Evolutionary conservation across 768 basidiomycete genomes (phyloP), one percentile per base, ranked within the genome.

Genomic region (Suillus luteus): DNA sequence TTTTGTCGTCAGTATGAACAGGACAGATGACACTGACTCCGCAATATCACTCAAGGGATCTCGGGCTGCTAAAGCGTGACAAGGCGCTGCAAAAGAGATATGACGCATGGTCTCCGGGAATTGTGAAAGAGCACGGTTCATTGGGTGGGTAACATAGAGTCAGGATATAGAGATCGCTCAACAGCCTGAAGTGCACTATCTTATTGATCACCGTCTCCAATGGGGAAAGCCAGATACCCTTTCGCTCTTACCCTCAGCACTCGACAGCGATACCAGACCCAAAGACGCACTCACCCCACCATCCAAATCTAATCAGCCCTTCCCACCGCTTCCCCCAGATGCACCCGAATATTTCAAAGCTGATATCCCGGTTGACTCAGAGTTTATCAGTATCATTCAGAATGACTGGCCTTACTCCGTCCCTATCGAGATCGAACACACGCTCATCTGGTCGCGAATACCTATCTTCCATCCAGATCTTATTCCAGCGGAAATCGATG

Each of bases 341-440:
- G 72, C 76, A 3, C 86, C 85, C 8, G 75, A 79, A 14, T 91
- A 90, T 73, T 94, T 95, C 74, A 86, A 80, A 38, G 83, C 83
- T 14, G 80, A 88, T 66, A 86, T 86, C 10, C 84, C 89, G 0
- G 68, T 65, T 24, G 49, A 65, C 65, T 77, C 80, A 14, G 77
- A 85, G 41, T 77, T 85, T 60, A 77, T 92, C 66, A 89, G 86
- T 69, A 86, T 93, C 65, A 89, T 89, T 54, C 86, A 80, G 69
- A 93, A 94, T 70, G 92, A 93, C 71, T 95, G 93, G 93, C 93
- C 93, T 0, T 95, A 95, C 74, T 93, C 91, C 81, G 92, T 93
- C 12, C 92, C 92, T 2, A 69, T 82, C 2, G 86, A 89, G 63
- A 79, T 93, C 35, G 90, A 91, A 66, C 91, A 93, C 72, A 82